Evolutionary conservation across 768 basidiomycete genomes (phyloP).

Genomic region (Tremella fuciformis): DNA sequence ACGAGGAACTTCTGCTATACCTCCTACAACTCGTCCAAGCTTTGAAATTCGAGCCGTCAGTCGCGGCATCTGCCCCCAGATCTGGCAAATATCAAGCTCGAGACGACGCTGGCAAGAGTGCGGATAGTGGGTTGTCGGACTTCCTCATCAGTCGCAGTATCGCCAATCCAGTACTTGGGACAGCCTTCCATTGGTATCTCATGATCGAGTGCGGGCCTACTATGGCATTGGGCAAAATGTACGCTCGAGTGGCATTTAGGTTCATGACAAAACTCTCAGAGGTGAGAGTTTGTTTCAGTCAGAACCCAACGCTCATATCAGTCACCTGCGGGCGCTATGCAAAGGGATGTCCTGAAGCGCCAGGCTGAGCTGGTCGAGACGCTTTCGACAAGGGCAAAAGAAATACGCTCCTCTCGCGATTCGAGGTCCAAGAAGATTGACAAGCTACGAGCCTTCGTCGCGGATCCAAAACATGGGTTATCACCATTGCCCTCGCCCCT

Average conservation of each 20-base stretch:
- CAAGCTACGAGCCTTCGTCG: slow-evolving; percentile 77
- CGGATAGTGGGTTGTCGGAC: slow-evolving; percentile 88
- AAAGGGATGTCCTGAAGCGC: slow-evolving; percentile 81
- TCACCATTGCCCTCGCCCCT: slow-evolving; percentile 67
- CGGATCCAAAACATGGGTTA: slow-evolving; percentile 82
- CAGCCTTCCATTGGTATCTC: slow-evolving; percentile 93
- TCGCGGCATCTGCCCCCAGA: slow-evolving; percentile 52
- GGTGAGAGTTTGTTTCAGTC: slow-evolving; percentile 54
- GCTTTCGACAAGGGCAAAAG: slow-evolving; percentile 78
- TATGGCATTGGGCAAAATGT: slow-evolving; percentile 79
- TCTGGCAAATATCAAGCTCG: slow-evolving; percentile 17
- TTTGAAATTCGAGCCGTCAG: slow-evolving; percentile 82
- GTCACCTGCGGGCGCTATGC: slow-evolving; percentile 65
- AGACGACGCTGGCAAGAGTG: slow-evolving; percentile 61
- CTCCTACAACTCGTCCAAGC: slow-evolving; percentile 95
- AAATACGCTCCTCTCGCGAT: slow-evolving; percentile 85
- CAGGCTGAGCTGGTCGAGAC: slow-evolving; percentile 87
- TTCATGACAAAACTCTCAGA: slow-evolving; percentile 86
- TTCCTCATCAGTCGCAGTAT: slow-evolving; percentile 85
- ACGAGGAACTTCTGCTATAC: slow-evolving; percentile 89
- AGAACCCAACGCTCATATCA: slow-evolving; percentile 7
- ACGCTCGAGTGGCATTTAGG: slow-evolving; percentile 81
- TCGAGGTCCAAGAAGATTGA: slow-evolving; percentile 96
- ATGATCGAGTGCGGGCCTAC: slow-evolving; percentile 89
- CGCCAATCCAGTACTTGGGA: slow-evolving; percentile 77